phyloP scores from a whole-genome alignment of 2,329 filamentous ascomycete genomes.

The Cryphonectria nitschkei region DNA sequence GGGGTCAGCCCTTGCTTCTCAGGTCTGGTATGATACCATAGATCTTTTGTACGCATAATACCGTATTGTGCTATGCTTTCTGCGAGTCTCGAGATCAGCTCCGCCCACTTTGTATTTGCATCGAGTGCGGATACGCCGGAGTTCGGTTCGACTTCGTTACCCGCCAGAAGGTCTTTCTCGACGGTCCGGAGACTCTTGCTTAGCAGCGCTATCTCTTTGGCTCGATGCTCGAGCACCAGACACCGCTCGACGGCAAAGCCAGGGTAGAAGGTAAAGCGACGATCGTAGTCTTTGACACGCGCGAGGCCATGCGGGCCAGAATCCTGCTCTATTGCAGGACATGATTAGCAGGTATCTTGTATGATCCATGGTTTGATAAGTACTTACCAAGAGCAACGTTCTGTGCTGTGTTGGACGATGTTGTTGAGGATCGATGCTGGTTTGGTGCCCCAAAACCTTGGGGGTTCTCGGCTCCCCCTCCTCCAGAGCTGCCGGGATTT shows the following conservation, averaged over 20 bases:
- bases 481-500: background rate
- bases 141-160: background rate
- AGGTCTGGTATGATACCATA: background rate
- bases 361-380: too few relatives aligned
- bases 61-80: slow-evolving; percentile 11
- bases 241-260: slow-evolving; percentile 2
- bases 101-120: background rate
- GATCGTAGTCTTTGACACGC: slow-evolving; percentile 11
- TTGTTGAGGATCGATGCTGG: background rate
- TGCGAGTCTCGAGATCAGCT: background rate
- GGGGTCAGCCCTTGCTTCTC: background rate
- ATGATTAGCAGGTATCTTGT: background rate
- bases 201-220: background rate
- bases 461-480: background rate
- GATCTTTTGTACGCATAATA: background rate
- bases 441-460: background rate
- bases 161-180: background rate
- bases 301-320: slow-evolving; percentile 5
- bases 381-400: background rate
- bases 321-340: background rate
- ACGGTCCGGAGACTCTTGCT: background rate
- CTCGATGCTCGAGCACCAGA: background rate
- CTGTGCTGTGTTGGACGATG: background rate
- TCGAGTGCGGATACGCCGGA: background rate
- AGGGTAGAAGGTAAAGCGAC: slow-evolving; percentile 16